These are phyloP conservation scores for Picochlorum sp. DNA, from an alignment of 139 green algal species.

Conservation along the genomic window DNA sequence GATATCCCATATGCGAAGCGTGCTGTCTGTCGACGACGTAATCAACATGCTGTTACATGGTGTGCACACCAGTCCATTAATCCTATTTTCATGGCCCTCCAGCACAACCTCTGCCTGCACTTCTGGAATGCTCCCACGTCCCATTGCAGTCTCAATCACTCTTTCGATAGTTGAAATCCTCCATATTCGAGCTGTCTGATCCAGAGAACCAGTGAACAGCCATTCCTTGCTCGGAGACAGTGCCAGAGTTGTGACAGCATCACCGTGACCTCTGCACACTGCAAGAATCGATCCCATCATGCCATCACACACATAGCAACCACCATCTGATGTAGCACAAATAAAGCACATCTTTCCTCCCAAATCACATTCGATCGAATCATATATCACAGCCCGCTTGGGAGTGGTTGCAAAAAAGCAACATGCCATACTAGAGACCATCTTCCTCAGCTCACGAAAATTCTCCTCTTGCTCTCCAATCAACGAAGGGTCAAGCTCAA, in stretches of 20 bases:
- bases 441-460: neutral
- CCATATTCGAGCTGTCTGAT: neutral
- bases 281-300: neutral
- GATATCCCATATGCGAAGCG: conserved; percentile 2
- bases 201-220: neutral
- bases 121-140: neutral
- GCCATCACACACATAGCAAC: neutral
- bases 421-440: conserved; percentile 1
- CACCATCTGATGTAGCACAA: neutral
- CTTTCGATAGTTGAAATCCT: neutral
- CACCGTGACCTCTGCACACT: neutral
- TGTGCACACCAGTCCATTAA: conserved; percentile 3
- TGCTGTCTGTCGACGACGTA: conserved; percentile 3
- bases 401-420: neutral
- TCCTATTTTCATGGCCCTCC: neutral
- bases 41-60: neutral
- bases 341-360: neutral
- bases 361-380: neutral
- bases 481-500: neutral
- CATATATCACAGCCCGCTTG: neutral
- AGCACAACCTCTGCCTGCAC: neutral
- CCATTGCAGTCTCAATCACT: neutral
- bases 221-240: neutral
- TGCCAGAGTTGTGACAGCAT: neutral
- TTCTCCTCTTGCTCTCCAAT: neutral